Percentiles rank a stretch among this genome's conserved stretches.
Conservation (phyloP, 768 basidiomycete genomes). For the Lyophyllum atratum region DNA sequence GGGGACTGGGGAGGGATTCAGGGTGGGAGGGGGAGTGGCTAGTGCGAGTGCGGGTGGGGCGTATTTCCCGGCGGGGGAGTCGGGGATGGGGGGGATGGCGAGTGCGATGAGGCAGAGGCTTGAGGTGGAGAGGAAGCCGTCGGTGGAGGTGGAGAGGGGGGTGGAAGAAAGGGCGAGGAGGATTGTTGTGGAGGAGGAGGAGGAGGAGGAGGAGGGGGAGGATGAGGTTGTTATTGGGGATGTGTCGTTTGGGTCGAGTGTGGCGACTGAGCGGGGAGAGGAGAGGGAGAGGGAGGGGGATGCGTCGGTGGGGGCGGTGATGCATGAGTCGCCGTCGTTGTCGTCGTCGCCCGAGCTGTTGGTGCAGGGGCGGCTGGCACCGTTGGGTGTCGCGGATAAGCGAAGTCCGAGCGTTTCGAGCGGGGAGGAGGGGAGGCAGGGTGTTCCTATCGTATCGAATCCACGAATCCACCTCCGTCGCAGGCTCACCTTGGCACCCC, state of each 20-base stretch:
- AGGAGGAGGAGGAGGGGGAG: slow-evolving; percentile 35
- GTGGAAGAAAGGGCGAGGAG: slow-evolving; percentile 25
- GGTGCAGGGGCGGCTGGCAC: slow-evolving; percentile 8
- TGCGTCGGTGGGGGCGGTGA: not conserved
- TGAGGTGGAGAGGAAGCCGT: not conserved
- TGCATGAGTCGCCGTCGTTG: slow-evolving; percentile 18
- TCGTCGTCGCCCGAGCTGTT: slow-evolving; percentile 15
- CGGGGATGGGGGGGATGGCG: not conserved
- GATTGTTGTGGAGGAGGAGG: slow-evolving; percentile 48
- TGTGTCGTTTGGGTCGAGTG: too few relatives aligned
- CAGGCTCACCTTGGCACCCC: not conserved
- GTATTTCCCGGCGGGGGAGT: slow-evolving; percentile 4
- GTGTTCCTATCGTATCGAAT: not conserved
- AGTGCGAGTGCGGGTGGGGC: too few relatives aligned
- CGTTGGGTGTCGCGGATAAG: slow-evolving; percentile 20
- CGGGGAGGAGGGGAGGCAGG: slow-evolving; percentile 1
- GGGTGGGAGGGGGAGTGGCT: not conserved
- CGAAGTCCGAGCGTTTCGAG: slow-evolving; percentile 27
- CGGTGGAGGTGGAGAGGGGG: slow-evolving; percentile 9
- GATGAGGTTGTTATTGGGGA: slow-evolving; percentile 18
- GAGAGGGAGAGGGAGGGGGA: not conserved
- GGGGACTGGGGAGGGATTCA: slow-evolving; percentile 9
- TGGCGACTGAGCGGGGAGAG: not conserved
- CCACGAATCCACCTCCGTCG: too few relatives aligned
- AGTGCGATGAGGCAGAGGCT: not conserved